Conservation (phyloP, 2,329 filamentous ascomycete genomes). For the Diaporthe velutina region DNA sequence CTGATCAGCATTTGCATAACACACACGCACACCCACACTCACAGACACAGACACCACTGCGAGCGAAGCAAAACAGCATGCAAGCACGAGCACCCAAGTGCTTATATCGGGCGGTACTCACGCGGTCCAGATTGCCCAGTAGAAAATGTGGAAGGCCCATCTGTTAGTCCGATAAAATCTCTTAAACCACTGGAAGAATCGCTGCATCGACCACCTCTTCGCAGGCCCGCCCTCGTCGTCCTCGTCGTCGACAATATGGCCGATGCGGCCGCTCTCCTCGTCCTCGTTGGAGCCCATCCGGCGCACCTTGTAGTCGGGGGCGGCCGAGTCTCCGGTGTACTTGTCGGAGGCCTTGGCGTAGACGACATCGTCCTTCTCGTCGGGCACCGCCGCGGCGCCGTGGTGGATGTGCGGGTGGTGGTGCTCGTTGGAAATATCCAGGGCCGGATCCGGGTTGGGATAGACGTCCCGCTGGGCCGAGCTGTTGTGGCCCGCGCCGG, state of each 20-base stretch:
- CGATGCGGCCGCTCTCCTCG: constrained; percentile 56
- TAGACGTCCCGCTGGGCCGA: constrained; percentile 26
- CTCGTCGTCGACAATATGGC: constrained; percentile 51
- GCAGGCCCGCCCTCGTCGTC: constrained; percentile 39
- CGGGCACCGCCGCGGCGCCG: constrained; percentile 49
- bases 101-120: constrained; percentile 45
- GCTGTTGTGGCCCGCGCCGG: not conserved
- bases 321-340: constrained; percentile 50
- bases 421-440: constrained; percentile 52
- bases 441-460: constrained; percentile 27
- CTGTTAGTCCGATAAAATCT: too few relatives aligned
- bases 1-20: constrained; percentile 36
- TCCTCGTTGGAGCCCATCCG: constrained; percentile 36
- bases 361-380: constrained; percentile 58
- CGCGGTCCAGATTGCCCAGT: constrained; percentile 55
- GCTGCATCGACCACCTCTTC: constrained; percentile 48
- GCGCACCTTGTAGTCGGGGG: constrained; percentile 50
- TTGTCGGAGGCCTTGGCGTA: constrained; percentile 58
- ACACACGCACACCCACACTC: not conserved
- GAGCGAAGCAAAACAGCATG: constrained; percentile 30
- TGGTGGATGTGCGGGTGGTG: constrained; percentile 59
- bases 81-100: constrained; percentile 26
- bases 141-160: constrained; percentile 58
- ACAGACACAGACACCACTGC: too few relatives aligned
- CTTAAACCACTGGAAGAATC: constrained; percentile 59